A percentile compares a stretch with the other conserved stretches of the same genome.
These are phyloP conservation scores for Erigeron canadensis DNA, from an alignment of 129 eudicot species.

Conservation along the genomic window DNA sequence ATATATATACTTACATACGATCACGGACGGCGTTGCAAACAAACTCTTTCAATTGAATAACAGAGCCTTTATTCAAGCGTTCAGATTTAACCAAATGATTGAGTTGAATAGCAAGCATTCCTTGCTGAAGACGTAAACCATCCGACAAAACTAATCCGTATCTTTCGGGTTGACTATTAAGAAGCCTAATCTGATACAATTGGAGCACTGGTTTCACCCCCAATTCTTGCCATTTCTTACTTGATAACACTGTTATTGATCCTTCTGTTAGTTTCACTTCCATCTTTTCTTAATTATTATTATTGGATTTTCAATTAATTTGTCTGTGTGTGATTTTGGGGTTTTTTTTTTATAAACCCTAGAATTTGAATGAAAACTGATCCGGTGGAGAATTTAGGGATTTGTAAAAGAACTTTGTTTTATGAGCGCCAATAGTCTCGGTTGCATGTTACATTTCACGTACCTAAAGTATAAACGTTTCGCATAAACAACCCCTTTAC, in stretches of 20 bases:
- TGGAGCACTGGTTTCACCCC: conserved; percentile 62
- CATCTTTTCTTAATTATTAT: conserved; percentile 24
- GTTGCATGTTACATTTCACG: conserved; percentile 14
- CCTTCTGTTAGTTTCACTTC: conserved; percentile 48
- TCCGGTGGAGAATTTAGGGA: conserved; percentile 13
- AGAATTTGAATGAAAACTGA: not conserved
- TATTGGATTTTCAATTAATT: not conserved
- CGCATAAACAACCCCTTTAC: not conserved
- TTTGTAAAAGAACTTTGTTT: not conserved
- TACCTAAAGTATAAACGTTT: not conserved
- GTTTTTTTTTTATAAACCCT: conserved; percentile 37
- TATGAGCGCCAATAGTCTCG: conserved; percentile 14
- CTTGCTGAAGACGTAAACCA: conserved; percentile 49
- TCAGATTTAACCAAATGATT: conserved; percentile 57
- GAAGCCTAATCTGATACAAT: conserved; percentile 44
- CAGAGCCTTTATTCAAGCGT: conserved; percentile 53
- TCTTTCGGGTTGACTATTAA: conserved; percentile 37
- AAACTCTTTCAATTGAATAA: conserved; percentile 53
- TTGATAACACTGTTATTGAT: conserved; percentile 38
- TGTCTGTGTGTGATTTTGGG: not conserved
- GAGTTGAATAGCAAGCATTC: conserved; percentile 68
- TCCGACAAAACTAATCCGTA: conserved; percentile 64
- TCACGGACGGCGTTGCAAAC: conserved; percentile 32
- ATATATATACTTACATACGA: conserved; percentile 38
- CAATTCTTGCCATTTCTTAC: conserved; percentile 3